Evolutionary conservation across 2,329 filamentous ascomycete species (phyloP).

Genomic region (Fonsecaea multimorphosa): DNA sequence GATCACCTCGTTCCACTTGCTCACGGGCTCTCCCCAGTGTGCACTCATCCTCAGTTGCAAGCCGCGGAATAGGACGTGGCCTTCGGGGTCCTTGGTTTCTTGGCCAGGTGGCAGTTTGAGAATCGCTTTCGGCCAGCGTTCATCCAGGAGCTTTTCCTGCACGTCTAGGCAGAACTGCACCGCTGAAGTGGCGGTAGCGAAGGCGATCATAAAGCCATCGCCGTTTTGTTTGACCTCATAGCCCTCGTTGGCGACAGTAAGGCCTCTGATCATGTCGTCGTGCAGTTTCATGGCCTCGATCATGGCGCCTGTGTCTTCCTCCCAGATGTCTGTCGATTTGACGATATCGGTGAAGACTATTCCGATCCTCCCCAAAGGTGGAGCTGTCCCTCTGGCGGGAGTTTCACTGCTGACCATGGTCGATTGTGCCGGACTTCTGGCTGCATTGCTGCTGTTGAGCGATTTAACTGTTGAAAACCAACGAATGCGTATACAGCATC

Average conservation of each 20-base stretch:
- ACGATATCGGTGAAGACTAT: conserved; percentile 40
- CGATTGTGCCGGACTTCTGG: background rate
- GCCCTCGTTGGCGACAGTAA: conserved; percentile 29
- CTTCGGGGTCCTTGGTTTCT: conserved; percentile 28
- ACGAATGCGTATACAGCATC: background rate
- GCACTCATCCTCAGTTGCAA: conserved; percentile 36
- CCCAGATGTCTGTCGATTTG: conserved; percentile 39
- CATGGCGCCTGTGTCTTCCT: conserved; percentile 34
- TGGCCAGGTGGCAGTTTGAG: conserved; percentile 32
- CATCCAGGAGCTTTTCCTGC: conserved; percentile 35
- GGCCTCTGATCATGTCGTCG: conserved; percentile 33
- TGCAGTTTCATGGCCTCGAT: conserved; percentile 35
- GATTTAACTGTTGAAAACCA: background rate
- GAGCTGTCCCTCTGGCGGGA: conserved; percentile 1
- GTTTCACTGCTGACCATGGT: background rate
- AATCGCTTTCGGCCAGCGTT: conserved; percentile 33
- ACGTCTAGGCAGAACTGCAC: conserved; percentile 38
- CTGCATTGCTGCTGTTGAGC: background rate
- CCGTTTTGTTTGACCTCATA: conserved; percentile 40
- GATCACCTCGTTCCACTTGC: conserved; percentile 38
- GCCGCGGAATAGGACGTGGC: conserved; percentile 34
- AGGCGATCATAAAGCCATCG: conserved; percentile 40
- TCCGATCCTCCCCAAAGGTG: conserved; percentile 30
- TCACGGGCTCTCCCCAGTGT: conserved; percentile 37
- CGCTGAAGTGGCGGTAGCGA: conserved; percentile 31